Conservation (phyloP, 129 eudicot species). For the Artemisia argyi region DNA sequence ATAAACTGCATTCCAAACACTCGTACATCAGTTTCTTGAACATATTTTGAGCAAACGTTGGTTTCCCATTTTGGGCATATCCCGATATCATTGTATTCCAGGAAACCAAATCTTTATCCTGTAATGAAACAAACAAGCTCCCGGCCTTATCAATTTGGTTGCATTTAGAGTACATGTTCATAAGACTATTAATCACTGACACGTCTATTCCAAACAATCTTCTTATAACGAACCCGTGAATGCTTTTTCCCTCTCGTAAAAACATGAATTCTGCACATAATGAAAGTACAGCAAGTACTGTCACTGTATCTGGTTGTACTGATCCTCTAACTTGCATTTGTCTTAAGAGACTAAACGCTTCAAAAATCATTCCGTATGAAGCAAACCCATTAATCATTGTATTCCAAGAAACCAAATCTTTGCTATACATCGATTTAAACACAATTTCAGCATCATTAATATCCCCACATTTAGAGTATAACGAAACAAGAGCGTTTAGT, state of each 20-base stretch:
- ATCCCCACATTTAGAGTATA: conserved; percentile 59
- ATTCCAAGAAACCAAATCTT: conserved; percentile 76
- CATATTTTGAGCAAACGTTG: conserved; percentile 41
- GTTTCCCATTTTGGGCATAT: conserved; percentile 52
- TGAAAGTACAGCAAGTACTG: conserved; percentile 51
- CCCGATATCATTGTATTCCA: conserved; percentile 75
- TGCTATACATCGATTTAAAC: conserved; percentile 35
- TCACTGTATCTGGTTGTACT: conserved; percentile 50
- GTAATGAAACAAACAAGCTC: conserved; percentile 34
- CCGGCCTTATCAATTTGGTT: conserved; percentile 34
- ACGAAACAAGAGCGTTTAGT: conserved; percentile 58
- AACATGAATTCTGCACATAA: conserved; percentile 56
- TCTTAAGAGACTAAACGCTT: conserved; percentile 44
- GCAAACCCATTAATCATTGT: conserved; percentile 61
- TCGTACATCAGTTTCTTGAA: too few relatives aligned
- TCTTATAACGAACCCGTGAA: conserved; percentile 47
- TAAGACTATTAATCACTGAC: conserved; percentile 44
- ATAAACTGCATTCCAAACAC: too few relatives aligned
- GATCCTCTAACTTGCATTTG: conserved; percentile 49
- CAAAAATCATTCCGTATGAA: conserved; percentile 39
- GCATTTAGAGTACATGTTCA: conserved; percentile 65
- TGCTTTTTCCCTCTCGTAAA: conserved; percentile 44
- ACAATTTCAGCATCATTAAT: conserved; percentile 30
- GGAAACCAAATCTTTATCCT: conserved; percentile 50
- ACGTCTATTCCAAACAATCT: conserved; percentile 32